Evolutionary conservation across 257 asterid genomes (phyloP), one percentile per base, ranked within the genome.

Genomic region (Marsdenia floribunda): DNA sequence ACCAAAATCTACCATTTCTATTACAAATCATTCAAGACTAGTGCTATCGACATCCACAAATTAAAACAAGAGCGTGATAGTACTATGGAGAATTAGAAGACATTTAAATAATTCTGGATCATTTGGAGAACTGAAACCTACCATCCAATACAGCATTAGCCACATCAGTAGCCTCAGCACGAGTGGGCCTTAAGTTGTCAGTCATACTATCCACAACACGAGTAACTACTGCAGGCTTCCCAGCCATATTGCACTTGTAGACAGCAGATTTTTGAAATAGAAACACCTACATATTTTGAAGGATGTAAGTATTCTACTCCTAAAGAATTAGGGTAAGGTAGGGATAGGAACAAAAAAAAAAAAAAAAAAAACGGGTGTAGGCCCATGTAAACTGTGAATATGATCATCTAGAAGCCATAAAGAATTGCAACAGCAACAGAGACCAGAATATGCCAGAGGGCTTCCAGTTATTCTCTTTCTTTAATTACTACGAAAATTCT

Each of bases 161-260:
- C 7, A 92, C 96, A 90, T 92, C 98, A 76, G 98, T 92, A 75
- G 98, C 98, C 85, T 93, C 98, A 69, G 98, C 98, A 80, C 98
- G 98, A 68, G 98, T 93, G 67, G 98, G 98, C 83, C 98, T 87
- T 60, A 90, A 83, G 85, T 93, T 93, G 90, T 93, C 96, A 18
- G 97, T 93, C 98, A 93, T 93, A 58, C 98, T 93, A 81, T 93
- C 98, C 59, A 93, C 98, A 79, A 93, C 98, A 68, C 98, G 98
- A 54, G 98, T 93, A 16, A 93, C 92, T 74, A 90, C 98, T 38
- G 96, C 96, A 57, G 97, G 97, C 85, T 92, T 92, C 73, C 97
- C 97, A 70, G 96, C 97, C 98, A 93, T 93, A 83, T 93, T 93
- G 79, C 98, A 93, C 84, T 93, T 91, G 86, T 88, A 79, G 78